Base-by-base conservation (phyloP, 2,329 filamentous ascomycete genomes). In the Remersonia thermophila region DNA sequence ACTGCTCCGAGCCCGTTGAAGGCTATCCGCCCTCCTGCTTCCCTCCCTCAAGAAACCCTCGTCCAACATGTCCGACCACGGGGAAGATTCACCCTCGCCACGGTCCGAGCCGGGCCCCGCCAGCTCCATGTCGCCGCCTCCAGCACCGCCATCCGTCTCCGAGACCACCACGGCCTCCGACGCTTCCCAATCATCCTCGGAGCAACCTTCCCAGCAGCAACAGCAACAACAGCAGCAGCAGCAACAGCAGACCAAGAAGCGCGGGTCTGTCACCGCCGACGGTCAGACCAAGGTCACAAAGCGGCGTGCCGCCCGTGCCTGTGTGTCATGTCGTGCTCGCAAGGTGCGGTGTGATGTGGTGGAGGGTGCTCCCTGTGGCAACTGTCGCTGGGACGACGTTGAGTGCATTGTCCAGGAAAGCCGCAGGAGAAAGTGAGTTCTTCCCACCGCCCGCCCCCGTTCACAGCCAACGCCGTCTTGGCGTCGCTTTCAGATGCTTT, bases 331-430 rank as follows among this genome's bases (percentile, higher is more conserved):
- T 60, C 74, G 87, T 51, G 78, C 82, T 39, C 77, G 87, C 54
- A 95, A 95, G 58, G 87, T 95, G 29, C 76, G 87, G 39, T 95
- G 87, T 64, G 87, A 95, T 63, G 86, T 94, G 38, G 85, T 91
- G 40, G 85, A 93, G 58, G 80, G 81, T 33, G 80, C 80, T 30
- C 85, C 85, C 1, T 93, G 85, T 58, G 86, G 83, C 38, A 93
- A 93, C 59, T 93, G 85, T 61, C 70, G 83, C 45, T 73, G 82
- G 63, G 81, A 85, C 57, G 77, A 82, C 54, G 79, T 85, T 40
- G 77, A 83, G 55, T 86, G 81, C 59, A 66, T 80, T 37, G 76
- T 83, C 16, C 78, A 80, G 46, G 78, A 93, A 58, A 89, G 83
- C 63, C 83, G 85, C 50, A 76, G 86, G 51, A 80, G 85, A 69